Conservation (phyloP, 2,329 filamentous ascomycete genomes). For the Seiridium cupressi region DNA sequence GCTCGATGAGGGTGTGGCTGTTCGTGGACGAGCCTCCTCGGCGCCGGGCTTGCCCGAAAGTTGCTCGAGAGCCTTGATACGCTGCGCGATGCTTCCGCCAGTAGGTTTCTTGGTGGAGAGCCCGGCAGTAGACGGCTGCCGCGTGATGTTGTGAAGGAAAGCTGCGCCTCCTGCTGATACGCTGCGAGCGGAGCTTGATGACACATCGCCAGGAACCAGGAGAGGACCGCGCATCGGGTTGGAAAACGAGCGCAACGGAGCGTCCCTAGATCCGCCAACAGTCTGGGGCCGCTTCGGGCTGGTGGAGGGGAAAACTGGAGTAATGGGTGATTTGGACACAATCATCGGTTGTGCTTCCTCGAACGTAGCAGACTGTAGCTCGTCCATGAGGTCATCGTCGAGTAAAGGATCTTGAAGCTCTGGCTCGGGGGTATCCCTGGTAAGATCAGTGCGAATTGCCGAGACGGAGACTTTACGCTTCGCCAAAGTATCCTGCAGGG, state of each 20-base stretch:
- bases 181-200: conserved; percentile 47
- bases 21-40: conserved; percentile 23
- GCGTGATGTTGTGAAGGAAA: conserved; percentile 52
- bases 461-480: conserved; percentile 43
- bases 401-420: conserved; percentile 45
- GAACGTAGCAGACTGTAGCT: conserved; percentile 77
- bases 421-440: conserved; percentile 29
- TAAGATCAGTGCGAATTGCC: conserved; percentile 54
- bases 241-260: conserved; percentile 46
- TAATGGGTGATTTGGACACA: conserved; percentile 81
- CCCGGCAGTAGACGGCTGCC: conserved; percentile 47
- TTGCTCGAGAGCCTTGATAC: conserved; percentile 90
- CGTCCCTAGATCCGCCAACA: conserved; percentile 21
- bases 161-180: conserved; percentile 55
- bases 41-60: conserved; percentile 48
- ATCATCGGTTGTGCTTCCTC: conserved; percentile 80
- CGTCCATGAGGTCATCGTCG: conserved; percentile 84
- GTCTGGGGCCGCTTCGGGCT: conserved; percentile 15
- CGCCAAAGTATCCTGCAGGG: conserved; percentile 19
- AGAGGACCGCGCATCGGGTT: conserved; percentile 45
- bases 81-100: conserved; percentile 86
- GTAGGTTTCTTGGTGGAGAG: conserved; percentile 71
- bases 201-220: conserved; percentile 43
- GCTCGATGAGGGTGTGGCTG: conserved; percentile 33
- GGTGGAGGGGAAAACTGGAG: conserved; percentile 53